These are phyloP conservation scores for Sherardia arvensis DNA, from an alignment of 257 asterid genomes.

Conservation along the genomic window DNA sequence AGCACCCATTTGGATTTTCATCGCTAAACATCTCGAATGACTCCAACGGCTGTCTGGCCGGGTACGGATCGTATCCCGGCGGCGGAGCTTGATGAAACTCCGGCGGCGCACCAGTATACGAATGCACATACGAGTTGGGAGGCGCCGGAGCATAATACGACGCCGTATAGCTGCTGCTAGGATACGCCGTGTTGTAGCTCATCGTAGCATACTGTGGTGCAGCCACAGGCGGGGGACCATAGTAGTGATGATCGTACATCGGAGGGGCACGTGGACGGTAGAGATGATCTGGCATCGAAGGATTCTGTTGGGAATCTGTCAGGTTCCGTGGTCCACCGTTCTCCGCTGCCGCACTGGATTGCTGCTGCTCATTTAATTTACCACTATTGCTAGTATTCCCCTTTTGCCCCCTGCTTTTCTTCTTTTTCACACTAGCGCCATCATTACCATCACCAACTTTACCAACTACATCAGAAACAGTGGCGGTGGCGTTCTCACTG, in stretches of 20 bases:
- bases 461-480: constrained; percentile 6
- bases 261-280: constrained; percentile 33
- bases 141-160: constrained; percentile 46
- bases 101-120: constrained; percentile 28
- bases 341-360: constrained; percentile 21
- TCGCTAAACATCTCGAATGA: constrained; percentile 73
- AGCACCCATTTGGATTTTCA: constrained; percentile 74
- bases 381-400: constrained; percentile 7
- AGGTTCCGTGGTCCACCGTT: constrained; percentile 18
- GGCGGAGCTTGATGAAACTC: constrained; percentile 25
- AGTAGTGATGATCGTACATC: constrained; percentile 14
- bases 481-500: not conserved
- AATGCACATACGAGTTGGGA: constrained; percentile 33
- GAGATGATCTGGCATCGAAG: constrained; percentile 14
- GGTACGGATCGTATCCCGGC: constrained; percentile 23
- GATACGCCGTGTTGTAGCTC: constrained; percentile 61
- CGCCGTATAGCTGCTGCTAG: constrained; percentile 35
- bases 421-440: constrained; percentile 32
- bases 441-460: constrained; percentile 16
- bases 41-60: constrained; percentile 54
- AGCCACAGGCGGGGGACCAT: constrained; percentile 12
- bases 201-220: constrained; percentile 31
- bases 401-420: constrained; percentile 51
- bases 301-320: constrained; percentile 19
- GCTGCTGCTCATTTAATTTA: constrained; percentile 1